These are phyloP conservation scores for Penicillium sp. DNA, from an alignment of 2,329 filamentous ascomycete genomes.

Conservation along the genomic window DNA sequence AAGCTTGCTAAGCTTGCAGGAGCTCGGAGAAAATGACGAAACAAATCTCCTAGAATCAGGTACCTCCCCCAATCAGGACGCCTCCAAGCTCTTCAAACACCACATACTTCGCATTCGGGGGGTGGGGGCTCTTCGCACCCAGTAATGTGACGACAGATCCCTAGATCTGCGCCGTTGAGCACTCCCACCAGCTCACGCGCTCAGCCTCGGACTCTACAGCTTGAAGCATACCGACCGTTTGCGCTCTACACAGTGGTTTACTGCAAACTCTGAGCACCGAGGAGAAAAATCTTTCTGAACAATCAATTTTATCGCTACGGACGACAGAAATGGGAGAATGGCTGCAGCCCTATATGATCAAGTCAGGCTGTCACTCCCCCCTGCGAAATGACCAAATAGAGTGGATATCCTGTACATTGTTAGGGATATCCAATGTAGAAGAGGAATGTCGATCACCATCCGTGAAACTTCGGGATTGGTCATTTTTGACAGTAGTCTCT, in stretches of 20 bases:
- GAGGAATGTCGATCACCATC: constrained; percentile 17
- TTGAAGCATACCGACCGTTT: background rate
- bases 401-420: background rate
- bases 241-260: background rate
- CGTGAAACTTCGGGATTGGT: constrained; percentile 2
- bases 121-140: constrained; percentile 1
- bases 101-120: constrained; percentile 13
- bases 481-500: background rate
- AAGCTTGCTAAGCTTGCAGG: constrained; percentile 6
- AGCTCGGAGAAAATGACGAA: constrained; percentile 13
- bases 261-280: background rate
- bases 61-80: background rate
- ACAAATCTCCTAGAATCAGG: constrained; percentile 1
- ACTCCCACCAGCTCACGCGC: background rate
- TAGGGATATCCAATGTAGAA: background rate
- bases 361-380: background rate
- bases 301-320: no score
- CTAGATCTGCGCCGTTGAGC: constrained; percentile 7
- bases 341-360: background rate
- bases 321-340: background rate
- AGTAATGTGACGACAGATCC: constrained; percentile 15
- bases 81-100: background rate
- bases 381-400: background rate
- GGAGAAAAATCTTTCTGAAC: background rate
- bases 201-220: background rate